Base-by-base conservation (phyloP, 345 rosid genomes). In the Ceriops decandra region DNA sequence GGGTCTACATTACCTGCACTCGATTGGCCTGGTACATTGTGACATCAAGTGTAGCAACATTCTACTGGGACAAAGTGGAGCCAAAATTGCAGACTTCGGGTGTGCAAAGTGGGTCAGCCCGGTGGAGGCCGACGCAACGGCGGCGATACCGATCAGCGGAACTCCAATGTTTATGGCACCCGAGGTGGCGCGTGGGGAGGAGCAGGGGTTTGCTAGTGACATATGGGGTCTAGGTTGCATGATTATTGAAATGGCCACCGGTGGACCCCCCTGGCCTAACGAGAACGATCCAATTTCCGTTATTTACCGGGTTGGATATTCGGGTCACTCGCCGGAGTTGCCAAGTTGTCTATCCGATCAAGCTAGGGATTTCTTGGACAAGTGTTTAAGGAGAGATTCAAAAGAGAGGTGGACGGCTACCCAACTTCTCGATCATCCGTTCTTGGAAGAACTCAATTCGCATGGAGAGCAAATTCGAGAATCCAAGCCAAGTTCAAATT, bases 141-240 rank as follows among this genome's bases (percentile, higher is more conserved):
- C 58, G 26, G 72, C 74, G 63, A 77, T 42, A 2, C 70, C 74
- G 54, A 79, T 87, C 28, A 70, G 80, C 5, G 97, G 97, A 33
- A 86, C 93, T 3, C 95, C 95, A 21, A 84, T 80, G 77, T 91
- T 85, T 64, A 91, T 91, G 97, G 86, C 95, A 0, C 95, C 97
- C 1, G 95, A 91, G 83, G 91, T 77, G 77, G 95, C 91, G 63
- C 90, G 95, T 68, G 95, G 95, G 52, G 90, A 85, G 57, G 82
- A 82, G 53, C 97, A 89, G 82, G 88, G 93, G 73, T 54, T 59
- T 31, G 74, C 86, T 5, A 69, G 86, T 56, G 97, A 91, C 60
- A 64, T 89, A 5, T 91, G 97, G 97, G 82, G 87, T 20, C 16
- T 88, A 35, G 97, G 95, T 20, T 91, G 97, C 77, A 85, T 90